A percentile compares a stretch with the other conserved stretches of the same genome.
Evolutionary conservation across 1,139 yeast species (phyloP).

Genomic region (Wickerhamiella pararugosa): DNA sequence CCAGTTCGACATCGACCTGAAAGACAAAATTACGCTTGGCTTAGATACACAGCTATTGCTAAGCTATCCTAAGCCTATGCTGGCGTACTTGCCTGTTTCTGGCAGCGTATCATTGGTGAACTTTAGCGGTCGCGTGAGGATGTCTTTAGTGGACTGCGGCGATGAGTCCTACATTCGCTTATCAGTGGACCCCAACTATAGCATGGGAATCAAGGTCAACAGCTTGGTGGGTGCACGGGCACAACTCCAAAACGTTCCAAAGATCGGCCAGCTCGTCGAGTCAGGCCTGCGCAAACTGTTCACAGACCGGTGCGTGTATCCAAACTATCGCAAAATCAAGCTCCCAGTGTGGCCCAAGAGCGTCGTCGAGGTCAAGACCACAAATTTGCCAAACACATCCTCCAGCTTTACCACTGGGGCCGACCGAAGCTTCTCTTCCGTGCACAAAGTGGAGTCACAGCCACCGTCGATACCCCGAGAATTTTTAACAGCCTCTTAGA

Average conservation of each 20-base stretch:
- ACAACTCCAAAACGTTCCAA: slow-evolving; percentile 83
- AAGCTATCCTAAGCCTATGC: slow-evolving; percentile 71
- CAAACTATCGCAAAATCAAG: slow-evolving; percentile 70
- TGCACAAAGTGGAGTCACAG: neutral
- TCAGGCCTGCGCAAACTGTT: slow-evolving; percentile 77
- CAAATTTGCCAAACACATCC: neutral
- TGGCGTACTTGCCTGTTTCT: slow-evolving; percentile 54
- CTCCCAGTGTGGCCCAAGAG: slow-evolving; percentile 34
- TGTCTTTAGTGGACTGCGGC: slow-evolving; percentile 38
- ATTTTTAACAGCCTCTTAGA: neutral
- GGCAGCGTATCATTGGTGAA: slow-evolving; percentile 77
- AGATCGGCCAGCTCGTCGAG: slow-evolving; percentile 73
- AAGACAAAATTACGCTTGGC: slow-evolving; percentile 82
- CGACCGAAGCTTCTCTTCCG: neutral
- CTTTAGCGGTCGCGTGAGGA: slow-evolving; percentile 84
- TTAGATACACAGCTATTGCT: slow-evolving; percentile 68
- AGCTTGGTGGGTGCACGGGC: slow-evolving; percentile 88
- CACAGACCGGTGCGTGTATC: slow-evolving; percentile 83
- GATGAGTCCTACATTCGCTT: slow-evolving; percentile 59
- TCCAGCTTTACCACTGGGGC: slow-evolving; percentile 1
- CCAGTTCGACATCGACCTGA: slow-evolving; percentile 80
- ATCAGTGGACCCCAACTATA: slow-evolving; percentile 80
- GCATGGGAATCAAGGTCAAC: slow-evolving; percentile 71
- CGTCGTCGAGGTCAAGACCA: neutral
- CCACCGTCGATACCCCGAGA: neutral